phyloP scores from a whole-genome alignment of 257 asterid genomes.

The Solanum infundibuliforme region DNA sequence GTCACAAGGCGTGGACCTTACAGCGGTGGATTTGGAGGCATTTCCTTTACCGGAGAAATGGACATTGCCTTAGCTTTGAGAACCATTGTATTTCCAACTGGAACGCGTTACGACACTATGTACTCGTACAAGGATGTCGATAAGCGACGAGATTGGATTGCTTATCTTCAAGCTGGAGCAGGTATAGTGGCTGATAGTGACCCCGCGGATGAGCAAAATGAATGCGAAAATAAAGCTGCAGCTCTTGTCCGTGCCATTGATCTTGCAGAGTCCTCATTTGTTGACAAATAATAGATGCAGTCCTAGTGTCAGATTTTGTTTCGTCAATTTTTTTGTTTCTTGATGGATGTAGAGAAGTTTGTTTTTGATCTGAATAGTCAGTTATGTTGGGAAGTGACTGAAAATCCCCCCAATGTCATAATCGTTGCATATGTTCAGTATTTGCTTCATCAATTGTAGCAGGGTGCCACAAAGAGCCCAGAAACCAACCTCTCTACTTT shows the following conservation, averaged over 20 bases:
- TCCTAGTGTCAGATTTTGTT: background rate
- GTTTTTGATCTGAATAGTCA: background rate
- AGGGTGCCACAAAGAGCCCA: background rate
- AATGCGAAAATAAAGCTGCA: slow-evolving; percentile 96
- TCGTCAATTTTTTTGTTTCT: background rate
- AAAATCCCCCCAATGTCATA: background rate
- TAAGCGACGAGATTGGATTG: slow-evolving; percentile 75
- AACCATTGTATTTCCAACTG: slow-evolving; percentile 85
- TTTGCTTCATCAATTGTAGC: background rate
- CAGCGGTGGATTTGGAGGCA: slow-evolving; percentile 41
- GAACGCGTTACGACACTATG: slow-evolving; percentile 60
- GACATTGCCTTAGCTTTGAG: slow-evolving; percentile 87
- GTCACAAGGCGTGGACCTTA: slow-evolving; percentile 75
- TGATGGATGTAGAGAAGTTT: background rate
- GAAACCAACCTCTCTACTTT: background rate
- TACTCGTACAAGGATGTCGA: slow-evolving; percentile 52
- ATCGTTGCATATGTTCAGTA: background rate
- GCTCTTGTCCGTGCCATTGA: slow-evolving; percentile 94
- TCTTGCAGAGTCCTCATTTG: slow-evolving; percentile 94
- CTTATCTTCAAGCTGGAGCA: slow-evolving; percentile 93
- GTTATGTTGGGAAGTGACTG: background rate
- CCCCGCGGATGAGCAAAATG: slow-evolving; percentile 84
- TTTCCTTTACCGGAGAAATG: slow-evolving; percentile 87
- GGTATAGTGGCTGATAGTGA: slow-evolving; percentile 94
- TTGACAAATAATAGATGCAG: slow-evolving; percentile 30